A percentile compares a stretch with the other conserved stretches of the same genome.
These are phyloP conservation scores for Heliamphora exappendiculata DNA, from an alignment of 148 eudicot genomes.

Conservation along the genomic window DNA sequence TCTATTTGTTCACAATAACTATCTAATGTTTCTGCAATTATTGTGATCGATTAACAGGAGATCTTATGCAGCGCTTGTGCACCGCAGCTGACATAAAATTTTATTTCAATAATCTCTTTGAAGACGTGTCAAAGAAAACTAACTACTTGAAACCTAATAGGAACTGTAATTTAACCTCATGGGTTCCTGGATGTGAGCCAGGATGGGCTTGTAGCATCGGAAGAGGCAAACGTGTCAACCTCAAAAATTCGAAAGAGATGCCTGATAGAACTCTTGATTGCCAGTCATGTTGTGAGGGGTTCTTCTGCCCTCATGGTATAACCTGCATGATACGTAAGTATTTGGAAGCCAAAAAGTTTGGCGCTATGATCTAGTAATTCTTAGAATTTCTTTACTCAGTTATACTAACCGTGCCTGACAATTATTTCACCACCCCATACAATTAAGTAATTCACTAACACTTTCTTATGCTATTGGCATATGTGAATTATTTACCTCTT, in stretches of 20 bases:
- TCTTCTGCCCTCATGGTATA: slow-evolving; percentile 78
- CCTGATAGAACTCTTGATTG: slow-evolving; percentile 63
- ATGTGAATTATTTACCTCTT: background rate
- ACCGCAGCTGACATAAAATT: slow-evolving; percentile 62
- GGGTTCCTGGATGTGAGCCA: slow-evolving; percentile 89
- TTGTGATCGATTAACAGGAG: slow-evolving; percentile 31
- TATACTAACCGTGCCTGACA: background rate
- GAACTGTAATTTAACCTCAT: slow-evolving; percentile 66
- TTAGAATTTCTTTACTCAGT: background rate
- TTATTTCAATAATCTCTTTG: slow-evolving; percentile 39
- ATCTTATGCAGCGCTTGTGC: slow-evolving; percentile 55
- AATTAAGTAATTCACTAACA: background rate
- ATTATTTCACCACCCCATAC: background rate
- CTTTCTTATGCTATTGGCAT: background rate
- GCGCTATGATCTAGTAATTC: background rate
- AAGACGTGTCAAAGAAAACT: slow-evolving; percentile 23
- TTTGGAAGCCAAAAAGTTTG: background rate
- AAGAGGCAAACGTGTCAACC: slow-evolving; percentile 30
- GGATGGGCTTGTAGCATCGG: slow-evolving; percentile 82
- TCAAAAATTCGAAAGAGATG: slow-evolving; percentile 35
- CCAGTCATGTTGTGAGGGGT: slow-evolving; percentile 73
- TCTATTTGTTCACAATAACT: background rate
- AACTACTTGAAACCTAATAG: slow-evolving; percentile 44
- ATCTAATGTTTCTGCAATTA: background rate
- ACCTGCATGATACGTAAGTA: slow-evolving; percentile 93